Evolutionary conservation across 2,329 filamentous ascomycete species (phyloP).

Genomic region (Sarocladium kiliense): DNA sequence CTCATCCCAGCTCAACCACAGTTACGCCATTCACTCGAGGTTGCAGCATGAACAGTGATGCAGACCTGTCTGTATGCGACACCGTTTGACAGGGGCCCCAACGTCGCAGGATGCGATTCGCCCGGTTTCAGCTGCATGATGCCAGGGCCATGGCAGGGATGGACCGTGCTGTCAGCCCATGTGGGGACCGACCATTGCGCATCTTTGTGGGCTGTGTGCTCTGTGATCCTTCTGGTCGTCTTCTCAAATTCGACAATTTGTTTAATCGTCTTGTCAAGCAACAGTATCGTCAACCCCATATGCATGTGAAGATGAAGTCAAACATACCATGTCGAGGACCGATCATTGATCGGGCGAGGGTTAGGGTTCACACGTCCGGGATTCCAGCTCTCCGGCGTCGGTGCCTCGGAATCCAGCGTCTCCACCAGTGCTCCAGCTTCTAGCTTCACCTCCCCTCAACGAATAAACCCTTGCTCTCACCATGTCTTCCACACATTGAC

Average conservation of each 20-base stretch:
- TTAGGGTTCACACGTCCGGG: too few species aligned
- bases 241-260: too few species aligned
- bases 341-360: too few species aligned
- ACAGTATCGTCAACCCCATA: too few species aligned
- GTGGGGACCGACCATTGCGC: not conserved
- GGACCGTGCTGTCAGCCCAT: not conserved
- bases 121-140: conserved; percentile 10
- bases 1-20: not conserved
- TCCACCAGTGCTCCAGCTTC: not conserved
- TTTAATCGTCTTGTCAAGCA: too few species aligned
- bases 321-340: too few species aligned
- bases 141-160: conserved; percentile 6
- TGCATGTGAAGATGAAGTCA: too few species aligned
- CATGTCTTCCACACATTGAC: too few species aligned
- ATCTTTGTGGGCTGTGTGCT: not conserved
- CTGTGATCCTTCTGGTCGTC: not conserved
- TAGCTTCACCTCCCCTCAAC: not conserved
- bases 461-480: not conserved
- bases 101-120: conserved; percentile 6
- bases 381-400: not conserved
- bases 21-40: not conserved
- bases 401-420: not conserved
- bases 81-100: not conserved
- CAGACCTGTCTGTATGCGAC: conserved; percentile 4
- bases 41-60: conserved; percentile 7